A percentile compares a stretch with the other conserved stretches of the same genome.
Evolutionary conservation across 202 grass and related monocot species (phyloP).

Genomic region (Carex arenaria): DNA sequence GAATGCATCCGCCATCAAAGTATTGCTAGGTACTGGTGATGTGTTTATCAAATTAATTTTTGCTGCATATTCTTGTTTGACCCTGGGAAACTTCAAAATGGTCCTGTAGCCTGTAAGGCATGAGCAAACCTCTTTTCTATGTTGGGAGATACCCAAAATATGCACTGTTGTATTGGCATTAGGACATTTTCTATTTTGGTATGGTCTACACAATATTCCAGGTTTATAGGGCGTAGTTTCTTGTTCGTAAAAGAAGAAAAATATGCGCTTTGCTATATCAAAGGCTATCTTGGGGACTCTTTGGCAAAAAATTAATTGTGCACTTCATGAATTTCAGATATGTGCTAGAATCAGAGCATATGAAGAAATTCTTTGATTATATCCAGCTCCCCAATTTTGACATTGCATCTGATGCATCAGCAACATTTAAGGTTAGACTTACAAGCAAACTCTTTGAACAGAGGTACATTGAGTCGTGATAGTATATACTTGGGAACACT

Average conservation of each 20-base stretch:
- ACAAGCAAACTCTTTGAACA: neutral
- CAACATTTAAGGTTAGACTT: conserved; percentile 73
- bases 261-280: neutral
- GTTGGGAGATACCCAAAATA: neutral
- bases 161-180: neutral
- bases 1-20: conserved; percentile 98
- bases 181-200: neutral
- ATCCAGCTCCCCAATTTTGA: conserved; percentile 99
- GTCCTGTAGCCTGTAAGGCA: neutral
- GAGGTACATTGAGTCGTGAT: neutral
- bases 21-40: conserved; percentile 62
- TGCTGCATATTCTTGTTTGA: neutral
- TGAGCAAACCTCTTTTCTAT: neutral
- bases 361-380: conserved; percentile 97
- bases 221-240: neutral
- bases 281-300: neutral
- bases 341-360: conserved; percentile 90
- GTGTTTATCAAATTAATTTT: conserved; percentile 21
- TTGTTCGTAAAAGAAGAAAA: neutral
- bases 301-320: neutral
- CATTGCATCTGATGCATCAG: conserved; percentile 96
- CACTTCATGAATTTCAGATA: conserved; percentile 40
- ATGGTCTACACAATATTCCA: neutral
- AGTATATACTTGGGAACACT: neutral
- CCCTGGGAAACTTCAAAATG: neutral